Evolutionary conservation across 352 stramenopile species (phyloP), one percentile per base, ranked within the genome.

Genomic region (Phytopythium kandeliae): DNA sequence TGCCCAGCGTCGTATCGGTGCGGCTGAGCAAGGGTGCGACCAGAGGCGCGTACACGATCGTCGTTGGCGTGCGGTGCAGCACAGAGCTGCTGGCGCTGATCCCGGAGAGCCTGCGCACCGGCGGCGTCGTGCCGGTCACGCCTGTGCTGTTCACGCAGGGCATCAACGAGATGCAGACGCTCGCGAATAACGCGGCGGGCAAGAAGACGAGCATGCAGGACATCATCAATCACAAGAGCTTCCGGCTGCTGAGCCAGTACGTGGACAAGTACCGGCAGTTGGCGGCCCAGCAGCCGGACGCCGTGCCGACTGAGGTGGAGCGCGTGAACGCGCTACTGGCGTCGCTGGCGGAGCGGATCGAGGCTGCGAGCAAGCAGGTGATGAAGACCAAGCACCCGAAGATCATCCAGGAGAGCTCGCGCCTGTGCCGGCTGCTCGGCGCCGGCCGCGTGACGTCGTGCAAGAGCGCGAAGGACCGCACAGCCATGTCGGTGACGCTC

Each of bases 391-490:
- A 88, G 42, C 74, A 90, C 44, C 76, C 79, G 11, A 77, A 90
- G 62, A 90, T 90, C 46, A 78, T 90, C 48, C 79, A 90, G 60
- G 59, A 84, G 38, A 73, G 74, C 24, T 85, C 71, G 2, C 65
- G 64, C 4, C 55, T 90, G 40, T 88, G 74, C 22, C 85, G 95
- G 42, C 71, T 88, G 48, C 62, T 98, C 8, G 85, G 87, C 19
- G 93, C 85, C 42, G 92, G 87, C 2, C 85, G 87, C 31, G 75
- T 95, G 30, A 95, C 96, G 4, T 98, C 96, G 49, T 98, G 95
- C 72, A 98, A 98, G 63, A 96, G 74, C 60, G 94, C 92, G 10
- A 98, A 98, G 60, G 93, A 98, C 71, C 86, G 95, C 48, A 98
- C 95, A 17, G 83, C 86, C 24, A 98, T 98, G 95, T 93, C 95